A percentile compares a stretch with the other conserved stretches of the same genome.
phyloP scores from a whole-genome alignment of 768 basidiomycete species.

The Xerocomus spinulosus region DNA sequence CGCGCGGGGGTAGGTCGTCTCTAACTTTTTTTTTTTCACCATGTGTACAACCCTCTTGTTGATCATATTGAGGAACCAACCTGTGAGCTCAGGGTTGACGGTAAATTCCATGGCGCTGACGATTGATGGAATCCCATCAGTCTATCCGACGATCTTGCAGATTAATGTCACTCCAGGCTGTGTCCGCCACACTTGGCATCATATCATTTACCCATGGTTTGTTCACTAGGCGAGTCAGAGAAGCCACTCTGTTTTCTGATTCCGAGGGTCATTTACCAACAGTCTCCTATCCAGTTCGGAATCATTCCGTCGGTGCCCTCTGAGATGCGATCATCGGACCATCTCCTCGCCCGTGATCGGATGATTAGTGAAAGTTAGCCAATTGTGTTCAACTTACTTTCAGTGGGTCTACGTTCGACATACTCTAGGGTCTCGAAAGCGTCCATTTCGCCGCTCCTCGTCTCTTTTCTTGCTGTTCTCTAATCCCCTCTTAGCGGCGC shows the following conservation, averaged over 20 bases:
- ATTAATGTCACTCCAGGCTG: background rate
- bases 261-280: background rate
- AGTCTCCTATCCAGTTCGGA: background rate
- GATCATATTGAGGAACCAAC: background rate
- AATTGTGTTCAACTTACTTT: background rate
- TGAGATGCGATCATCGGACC: background rate
- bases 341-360: background rate
- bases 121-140: background rate
- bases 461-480: too few relatives aligned
- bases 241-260: background rate
- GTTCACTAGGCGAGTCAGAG: background rate
- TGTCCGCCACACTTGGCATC: background rate
- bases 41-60: background rate
- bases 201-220: background rate
- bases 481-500: too few relatives aligned
- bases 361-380: background rate
- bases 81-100: background rate
- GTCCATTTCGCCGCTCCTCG: too few relatives aligned
- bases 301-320: background rate
- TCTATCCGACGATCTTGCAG: background rate
- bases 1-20: conserved; percentile 3
- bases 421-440: background rate
- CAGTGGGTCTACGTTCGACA: background rate
- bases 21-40: background rate
- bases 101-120: background rate